Conservation (phyloP, 2,329 filamentous ascomycete genomes). For the Venturiaceae sp. region DNA sequence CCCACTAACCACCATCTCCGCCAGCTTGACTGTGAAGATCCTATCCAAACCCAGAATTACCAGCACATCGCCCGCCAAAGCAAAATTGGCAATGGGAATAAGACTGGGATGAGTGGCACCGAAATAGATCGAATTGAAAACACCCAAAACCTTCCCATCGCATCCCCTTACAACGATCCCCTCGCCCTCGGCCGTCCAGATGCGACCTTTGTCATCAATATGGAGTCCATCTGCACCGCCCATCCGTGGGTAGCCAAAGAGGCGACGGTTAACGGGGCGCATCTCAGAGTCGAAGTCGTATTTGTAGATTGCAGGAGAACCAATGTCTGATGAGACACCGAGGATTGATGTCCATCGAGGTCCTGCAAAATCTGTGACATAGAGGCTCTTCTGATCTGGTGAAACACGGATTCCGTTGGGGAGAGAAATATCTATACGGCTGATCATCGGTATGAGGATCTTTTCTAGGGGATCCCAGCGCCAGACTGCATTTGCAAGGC, state of each 20-base stretch:
- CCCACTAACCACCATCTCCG: neutral
- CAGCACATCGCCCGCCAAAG: slow-evolving; percentile 8
- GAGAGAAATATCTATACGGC: neutral
- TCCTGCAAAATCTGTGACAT: neutral
- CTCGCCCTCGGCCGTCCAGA: slow-evolving; percentile 15
- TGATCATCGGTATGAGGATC: slow-evolving; percentile 2
- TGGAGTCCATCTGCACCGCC: slow-evolving; percentile 15
- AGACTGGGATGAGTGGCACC: neutral
- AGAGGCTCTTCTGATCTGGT: neutral
- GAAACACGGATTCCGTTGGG: neutral
- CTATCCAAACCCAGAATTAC: neutral
- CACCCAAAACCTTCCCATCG: slow-evolving; percentile 12
- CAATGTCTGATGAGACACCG: neutral
- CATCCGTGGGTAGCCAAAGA: slow-evolving; percentile 12
- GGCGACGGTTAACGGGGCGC: slow-evolving; percentile 11
- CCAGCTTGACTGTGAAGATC: neutral
- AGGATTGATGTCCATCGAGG: too few species aligned
- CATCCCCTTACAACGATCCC: slow-evolving; percentile 12
- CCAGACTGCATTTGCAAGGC: neutral
- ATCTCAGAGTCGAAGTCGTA: slow-evolving; percentile 13
- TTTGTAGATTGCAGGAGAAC: neutral
- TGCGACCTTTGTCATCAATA: slow-evolving; percentile 13
- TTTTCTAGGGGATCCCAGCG: slow-evolving; percentile 3
- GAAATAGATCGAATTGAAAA: slow-evolving; percentile 9
- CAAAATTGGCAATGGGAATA: slow-evolving; percentile 10